Evolutionary conservation across 1,139 yeast genomes (phyloP), one percentile per base, ranked within the genome.

Genomic region (Geotrichum cucujoidarum): DNA sequence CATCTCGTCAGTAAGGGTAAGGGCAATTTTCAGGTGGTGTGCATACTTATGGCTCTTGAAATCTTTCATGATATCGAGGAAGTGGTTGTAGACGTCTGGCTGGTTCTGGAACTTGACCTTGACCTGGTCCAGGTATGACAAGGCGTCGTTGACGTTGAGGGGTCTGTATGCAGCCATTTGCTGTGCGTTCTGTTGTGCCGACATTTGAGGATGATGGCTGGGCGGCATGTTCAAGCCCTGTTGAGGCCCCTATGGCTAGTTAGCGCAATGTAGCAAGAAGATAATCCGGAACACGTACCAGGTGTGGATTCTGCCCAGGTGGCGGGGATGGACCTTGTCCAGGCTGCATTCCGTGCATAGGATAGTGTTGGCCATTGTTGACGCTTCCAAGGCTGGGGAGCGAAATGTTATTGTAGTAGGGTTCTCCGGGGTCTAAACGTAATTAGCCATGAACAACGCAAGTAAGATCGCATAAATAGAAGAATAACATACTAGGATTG

Each of bases 51-150:
- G 97, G 44, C 95, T 84, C 71, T 94, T 92, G 72, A 94, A 94
- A 64, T 94, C 98, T 69, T 92, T 92, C 99, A 92, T 92, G 55
- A 92, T 92, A 65, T 94, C 99, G 62, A 92, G 76, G 62, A 92
- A 92, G 65, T 87, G 90, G 65, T 92, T 94, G 72, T 94, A 92
- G 45, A 94, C 96, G 62, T 90, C 97, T 0, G 97, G 95, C 68
- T 92, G 95, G 57, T 81, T 78, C 66, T 79, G 85, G 67, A 92
- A 92, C 66, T 90, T 97, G 48, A 84, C 78, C 65, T 94, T 94
- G 53, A 92, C 98, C 68, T 89, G 96, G 65, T 94, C 98, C 59
- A 92, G 76, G 64, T 94, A 92, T 8, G 96, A 83, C 56, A 92
- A 74, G 2, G 99, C 99, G 67, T 92, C 99, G 63, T 88, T 89